phyloP scores from a whole-genome alignment of 495 filamentous ascomycete genomes.

The Xylaria castorea region DNA sequence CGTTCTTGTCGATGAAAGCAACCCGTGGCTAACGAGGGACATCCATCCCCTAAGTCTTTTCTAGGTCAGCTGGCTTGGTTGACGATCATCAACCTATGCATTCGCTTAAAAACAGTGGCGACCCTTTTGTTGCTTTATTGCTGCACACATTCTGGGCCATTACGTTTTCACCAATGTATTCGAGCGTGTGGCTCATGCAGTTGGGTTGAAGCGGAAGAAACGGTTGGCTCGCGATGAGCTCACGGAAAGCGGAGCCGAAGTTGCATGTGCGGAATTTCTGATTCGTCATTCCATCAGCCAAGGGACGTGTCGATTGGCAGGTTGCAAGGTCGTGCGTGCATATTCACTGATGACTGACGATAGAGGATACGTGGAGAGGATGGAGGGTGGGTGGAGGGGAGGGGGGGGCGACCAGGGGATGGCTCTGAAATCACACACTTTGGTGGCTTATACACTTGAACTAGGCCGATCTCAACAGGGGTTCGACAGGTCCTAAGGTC shows the following conservation, averaged over 20 bases:
- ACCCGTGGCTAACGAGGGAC: constrained; percentile 1
- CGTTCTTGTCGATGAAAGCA: constrained; percentile 1
- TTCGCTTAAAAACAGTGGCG: constrained; percentile 5
- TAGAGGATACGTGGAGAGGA: constrained; percentile 10
- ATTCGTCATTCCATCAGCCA: constrained; percentile 2
- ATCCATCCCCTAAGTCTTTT: background rate
- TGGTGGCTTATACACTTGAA: background rate
- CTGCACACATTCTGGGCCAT: constrained; percentile 21
- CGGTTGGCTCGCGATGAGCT: constrained; percentile 16
- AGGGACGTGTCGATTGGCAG: constrained; percentile 7
- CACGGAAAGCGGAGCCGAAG: constrained; percentile 25
- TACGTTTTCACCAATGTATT: constrained; percentile 10
- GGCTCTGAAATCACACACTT: background rate
- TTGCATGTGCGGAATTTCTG: constrained; percentile 16
- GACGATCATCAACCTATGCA: background rate
- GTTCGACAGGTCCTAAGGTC: constrained; percentile 11
- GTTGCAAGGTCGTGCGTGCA: constrained; percentile 14
- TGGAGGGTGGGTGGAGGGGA: constrained; percentile 9
- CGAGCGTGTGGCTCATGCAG: constrained; percentile 1
- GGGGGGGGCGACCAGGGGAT: constrained; percentile 3
- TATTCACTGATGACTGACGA: constrained; percentile 2
- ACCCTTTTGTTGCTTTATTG: constrained; percentile 7
- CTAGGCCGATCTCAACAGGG: constrained; percentile 26
- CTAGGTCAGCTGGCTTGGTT: background rate
- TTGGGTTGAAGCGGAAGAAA: constrained; percentile 12